These are phyloP conservation scores for Coelomomyces lativittatus DNA, from an alignment of 371 early-diverging fungal species.

Conservation along the genomic window DNA sequence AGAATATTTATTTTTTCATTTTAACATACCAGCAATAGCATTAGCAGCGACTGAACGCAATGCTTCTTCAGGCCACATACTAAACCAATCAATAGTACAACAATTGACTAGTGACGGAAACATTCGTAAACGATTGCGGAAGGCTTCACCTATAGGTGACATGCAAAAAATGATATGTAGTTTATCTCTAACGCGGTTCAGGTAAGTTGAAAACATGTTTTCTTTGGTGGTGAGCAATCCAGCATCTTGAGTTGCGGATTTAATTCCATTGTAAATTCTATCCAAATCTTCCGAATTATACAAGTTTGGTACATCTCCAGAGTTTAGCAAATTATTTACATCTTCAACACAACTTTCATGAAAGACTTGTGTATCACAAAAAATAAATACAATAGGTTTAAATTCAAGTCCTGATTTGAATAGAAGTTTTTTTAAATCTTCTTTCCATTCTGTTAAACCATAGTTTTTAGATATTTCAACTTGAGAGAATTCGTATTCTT, in stretches of 20 bases:
- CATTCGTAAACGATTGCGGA: slow-evolving; percentile 34
- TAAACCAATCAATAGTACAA: slow-evolving; percentile 46
- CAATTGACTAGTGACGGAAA: slow-evolving; percentile 44
- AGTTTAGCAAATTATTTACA: slow-evolving; percentile 36
- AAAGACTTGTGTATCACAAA: slow-evolving; percentile 36
- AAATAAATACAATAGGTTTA: slow-evolving; percentile 29
- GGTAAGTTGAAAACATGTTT: slow-evolving; percentile 23
- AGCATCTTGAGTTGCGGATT: slow-evolving; percentile 21
- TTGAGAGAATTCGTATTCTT: slow-evolving; percentile 34
- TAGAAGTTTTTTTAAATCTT: slow-evolving; percentile 26
- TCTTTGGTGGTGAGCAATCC: slow-evolving; percentile 12
- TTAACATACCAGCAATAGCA: slow-evolving; percentile 8
- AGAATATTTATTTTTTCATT: too few relatives aligned
- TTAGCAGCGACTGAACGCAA: slow-evolving; percentile 31
- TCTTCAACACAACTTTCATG: slow-evolving; percentile 33
- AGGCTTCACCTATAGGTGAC: slow-evolving; percentile 43
- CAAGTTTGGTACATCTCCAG: slow-evolving; percentile 42
- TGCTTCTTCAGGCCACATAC: slow-evolving; percentile 46
- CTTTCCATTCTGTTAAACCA: slow-evolving; percentile 37
- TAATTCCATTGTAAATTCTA: slow-evolving; percentile 27
- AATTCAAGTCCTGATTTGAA: slow-evolving; percentile 25
- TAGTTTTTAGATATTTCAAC: slow-evolving; percentile 41
- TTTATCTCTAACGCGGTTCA: slow-evolving; percentile 14
- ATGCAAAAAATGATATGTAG: slow-evolving; percentile 38
- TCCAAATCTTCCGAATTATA: slow-evolving; percentile 34